Evolutionary conservation across 805 yeast genomes (phyloP), one percentile per base, ranked within the genome.

Genomic region (Schwanniomyces yamadae): DNA sequence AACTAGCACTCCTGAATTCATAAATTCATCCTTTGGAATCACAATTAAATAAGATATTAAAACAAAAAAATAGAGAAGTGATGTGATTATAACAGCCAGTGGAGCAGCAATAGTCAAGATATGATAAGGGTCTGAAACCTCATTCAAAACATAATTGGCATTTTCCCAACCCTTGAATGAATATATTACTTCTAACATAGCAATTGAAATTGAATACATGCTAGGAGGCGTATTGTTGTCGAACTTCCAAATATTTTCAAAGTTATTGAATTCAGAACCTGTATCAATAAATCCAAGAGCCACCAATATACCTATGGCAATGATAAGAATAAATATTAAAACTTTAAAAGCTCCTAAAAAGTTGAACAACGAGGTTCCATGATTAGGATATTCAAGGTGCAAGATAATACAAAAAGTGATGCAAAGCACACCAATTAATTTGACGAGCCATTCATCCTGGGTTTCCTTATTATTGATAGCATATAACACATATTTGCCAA

Each of bases 151-250:
- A 44, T 77, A 73, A 49, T 80, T 80, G 28, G 80, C 81, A 45
- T 80, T 80, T 44, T 80, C 85, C 84, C 85, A 80, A 4, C 86
- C 86, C 40, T 79, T 74, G 55, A 78, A 80, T 0, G 84, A 77
- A 49, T 78, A 80, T 10, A 80, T 75, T 16, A 80, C 72, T 33
- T 81, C 75, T 23, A 80, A 52, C 22, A 80, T 50, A 0, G 81
- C 84, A 23, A 78, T 78, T 1, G 84, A 69, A 5, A 72, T 50
- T 24, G 75, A 71, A 47, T 77, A 80, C 8, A 62, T 46, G 29
- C 52, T 56, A 2, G 77, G 70, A 7, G 40, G n/a, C 16, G 39
- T 15, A 31, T 36, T 20, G 26, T 36, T 26, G 17, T 41, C 46
- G 33, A 39, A 40, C 22, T 44, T 42, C 63, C 75, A 77, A 29